Percentiles rank a stretch among this genome's conserved stretches.
These are phyloP conservation scores for Rhamnella rubrinervis DNA, from an alignment of 331 rosid species.

Conservation along the genomic window DNA sequence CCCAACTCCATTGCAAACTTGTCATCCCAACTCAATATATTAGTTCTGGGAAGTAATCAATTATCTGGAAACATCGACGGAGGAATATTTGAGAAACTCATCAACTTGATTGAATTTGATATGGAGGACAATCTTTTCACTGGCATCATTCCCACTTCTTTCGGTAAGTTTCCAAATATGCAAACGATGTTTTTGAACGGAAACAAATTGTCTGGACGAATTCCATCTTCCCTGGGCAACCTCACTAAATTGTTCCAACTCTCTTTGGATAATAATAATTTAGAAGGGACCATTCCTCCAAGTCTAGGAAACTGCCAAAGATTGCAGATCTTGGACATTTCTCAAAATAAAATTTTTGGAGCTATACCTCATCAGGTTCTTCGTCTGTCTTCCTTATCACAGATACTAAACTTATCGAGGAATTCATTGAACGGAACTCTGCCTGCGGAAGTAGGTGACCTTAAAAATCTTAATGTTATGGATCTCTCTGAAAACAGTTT, in stretches of 20 bases:
- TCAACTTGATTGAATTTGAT: background rate
- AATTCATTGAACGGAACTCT: constrained; percentile 12
- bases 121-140: background rate
- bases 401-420: constrained; percentile 5
- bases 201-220: constrained; percentile 5
- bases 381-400: constrained; percentile 17
- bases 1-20: background rate
- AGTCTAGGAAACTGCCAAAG: constrained; percentile 14
- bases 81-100: background rate
- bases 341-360: constrained; percentile 13
- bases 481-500: constrained; percentile 19
- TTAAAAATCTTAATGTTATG: background rate
- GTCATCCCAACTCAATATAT: background rate
- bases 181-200: background rate
- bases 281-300: constrained; percentile 20
- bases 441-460: constrained; percentile 5
- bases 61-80: background rate
- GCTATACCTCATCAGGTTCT: constrained; percentile 8
- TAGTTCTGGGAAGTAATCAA: background rate
- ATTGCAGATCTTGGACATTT: constrained; percentile 3
- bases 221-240: background rate
- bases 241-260: background rate
- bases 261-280: background rate
- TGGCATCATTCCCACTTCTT: background rate
- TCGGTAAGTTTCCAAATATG: constrained; percentile 7